Evolutionary conservation across 2,329 filamentous ascomycete species (phyloP).

Genomic region (Metarhizium album): DNA sequence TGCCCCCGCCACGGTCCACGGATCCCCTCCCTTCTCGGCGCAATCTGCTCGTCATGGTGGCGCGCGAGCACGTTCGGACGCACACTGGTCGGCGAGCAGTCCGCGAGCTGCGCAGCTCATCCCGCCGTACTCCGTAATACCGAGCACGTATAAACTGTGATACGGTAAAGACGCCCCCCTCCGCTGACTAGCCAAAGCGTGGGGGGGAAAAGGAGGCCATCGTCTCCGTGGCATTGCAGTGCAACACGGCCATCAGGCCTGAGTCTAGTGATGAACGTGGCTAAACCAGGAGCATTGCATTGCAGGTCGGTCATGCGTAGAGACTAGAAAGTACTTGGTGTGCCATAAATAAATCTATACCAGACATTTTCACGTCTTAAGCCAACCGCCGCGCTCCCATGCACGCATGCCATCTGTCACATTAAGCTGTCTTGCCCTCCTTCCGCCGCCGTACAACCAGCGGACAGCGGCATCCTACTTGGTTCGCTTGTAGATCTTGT

Average conservation of each 20-base stretch:
- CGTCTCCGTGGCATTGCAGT: not conserved
- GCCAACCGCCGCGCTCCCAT: slow-evolving; percentile 1
- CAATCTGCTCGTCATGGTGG: not conserved
- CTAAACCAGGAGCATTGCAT: not conserved
- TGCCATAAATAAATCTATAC: not conserved
- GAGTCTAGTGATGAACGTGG: not conserved
- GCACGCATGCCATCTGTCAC: slow-evolving; percentile 5
- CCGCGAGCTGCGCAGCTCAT: too few relatives aligned
- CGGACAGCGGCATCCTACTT: slow-evolving; percentile 65
- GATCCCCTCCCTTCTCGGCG: not conserved
- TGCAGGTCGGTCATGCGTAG: not conserved
- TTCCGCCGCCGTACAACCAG: too few relatives aligned
- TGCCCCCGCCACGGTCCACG: too few relatives aligned
- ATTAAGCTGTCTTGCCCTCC: not conserved
- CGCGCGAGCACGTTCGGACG: too few relatives aligned
- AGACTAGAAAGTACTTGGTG: too few relatives aligned
- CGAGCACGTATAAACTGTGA: too few relatives aligned
- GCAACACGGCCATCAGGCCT: too few relatives aligned
- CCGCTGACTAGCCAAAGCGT: not conserved
- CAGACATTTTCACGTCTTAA: not conserved
- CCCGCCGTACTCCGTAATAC: too few relatives aligned
- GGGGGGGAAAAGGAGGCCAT: too few relatives aligned
- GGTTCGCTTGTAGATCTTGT: slow-evolving; percentile 97
- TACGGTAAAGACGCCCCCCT: too few relatives aligned
- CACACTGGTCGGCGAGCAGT: too few relatives aligned